phyloP scores from a whole-genome alignment of 129 eudicot genomes.

The Saussurea involucrata region DNA sequence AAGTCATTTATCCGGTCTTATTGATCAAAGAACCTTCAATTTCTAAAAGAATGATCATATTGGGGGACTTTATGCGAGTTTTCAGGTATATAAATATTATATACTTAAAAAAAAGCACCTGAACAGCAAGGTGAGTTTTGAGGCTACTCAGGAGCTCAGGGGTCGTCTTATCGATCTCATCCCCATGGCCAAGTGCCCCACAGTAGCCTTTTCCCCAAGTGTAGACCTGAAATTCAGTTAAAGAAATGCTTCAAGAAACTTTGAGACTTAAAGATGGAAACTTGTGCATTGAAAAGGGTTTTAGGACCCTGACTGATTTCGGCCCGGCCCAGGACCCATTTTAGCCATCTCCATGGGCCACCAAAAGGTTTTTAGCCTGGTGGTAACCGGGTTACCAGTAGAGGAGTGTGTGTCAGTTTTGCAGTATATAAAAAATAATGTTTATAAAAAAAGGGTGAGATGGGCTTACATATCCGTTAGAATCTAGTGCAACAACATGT shows the following conservation, averaged over 20 bases:
- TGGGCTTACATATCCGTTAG: slow-evolving; percentile 66
- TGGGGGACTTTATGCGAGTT: not conserved
- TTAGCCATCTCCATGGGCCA: too few relatives aligned
- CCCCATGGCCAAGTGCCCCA: slow-evolving; percentile 97
- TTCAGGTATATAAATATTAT: not conserved
- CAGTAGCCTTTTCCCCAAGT: slow-evolving; percentile 99
- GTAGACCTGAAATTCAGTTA: slow-evolving; percentile 50
- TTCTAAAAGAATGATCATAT: not conserved
- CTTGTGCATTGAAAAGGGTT: not conserved
- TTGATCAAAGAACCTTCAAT: not conserved
- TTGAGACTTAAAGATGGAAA: not conserved
- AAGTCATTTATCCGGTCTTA: not conserved
- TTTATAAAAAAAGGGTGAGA: not conserved
- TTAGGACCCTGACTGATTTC: too few relatives aligned
- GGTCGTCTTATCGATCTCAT: slow-evolving; percentile 80
- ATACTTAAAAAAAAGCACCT: slow-evolving; percentile 38
- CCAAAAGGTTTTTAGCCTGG: too few relatives aligned
- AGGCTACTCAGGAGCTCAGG: slow-evolving; percentile 58
- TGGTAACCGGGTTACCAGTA: too few relatives aligned
- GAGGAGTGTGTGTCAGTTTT: too few relatives aligned
- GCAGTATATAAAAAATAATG: not conserved
- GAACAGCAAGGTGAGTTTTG: slow-evolving; percentile 65
- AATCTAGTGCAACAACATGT: slow-evolving; percentile 96
- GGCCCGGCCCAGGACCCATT: too few relatives aligned
- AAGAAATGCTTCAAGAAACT: not conserved